Evolutionary conservation across 1,139 yeast genomes (phyloP).

Genomic region (Spathaspora sp.): DNA sequence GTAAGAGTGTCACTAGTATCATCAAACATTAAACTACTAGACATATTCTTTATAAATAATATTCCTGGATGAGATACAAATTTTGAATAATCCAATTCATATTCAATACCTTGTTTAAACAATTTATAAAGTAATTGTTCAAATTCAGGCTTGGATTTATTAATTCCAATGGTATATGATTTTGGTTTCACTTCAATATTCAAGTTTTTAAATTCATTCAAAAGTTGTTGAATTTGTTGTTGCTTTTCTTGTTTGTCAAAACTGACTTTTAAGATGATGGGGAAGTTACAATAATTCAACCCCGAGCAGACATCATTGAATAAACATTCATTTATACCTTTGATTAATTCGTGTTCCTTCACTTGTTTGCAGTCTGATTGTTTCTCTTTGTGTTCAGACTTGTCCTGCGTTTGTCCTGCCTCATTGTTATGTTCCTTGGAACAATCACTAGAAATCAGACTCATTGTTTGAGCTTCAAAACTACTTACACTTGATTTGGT

Average conservation of each 20-base stretch:
- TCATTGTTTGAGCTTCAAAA: slow-evolving; percentile 8
- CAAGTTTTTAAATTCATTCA: slow-evolving; percentile 4
- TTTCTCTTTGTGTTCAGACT: background rate
- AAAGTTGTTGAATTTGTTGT: slow-evolving; percentile 3
- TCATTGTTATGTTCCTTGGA: slow-evolving; percentile 5
- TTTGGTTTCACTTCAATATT: slow-evolving; percentile 5
- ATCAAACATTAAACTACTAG: slow-evolving; percentile 14
- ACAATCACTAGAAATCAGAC: slow-evolving; percentile 10
- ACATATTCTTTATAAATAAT: slow-evolving; percentile 53
- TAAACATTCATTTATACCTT: slow-evolving; percentile 10
- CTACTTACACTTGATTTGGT: slow-evolving; percentile 9
- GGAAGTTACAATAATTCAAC: slow-evolving; percentile 12
- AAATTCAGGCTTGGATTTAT: slow-evolving; percentile 10
- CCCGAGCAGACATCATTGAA: slow-evolving; percentile 9
- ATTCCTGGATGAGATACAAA: slow-evolving; percentile 67
- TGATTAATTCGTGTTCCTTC: slow-evolving; percentile 6
- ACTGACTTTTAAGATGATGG: slow-evolving; percentile 11
- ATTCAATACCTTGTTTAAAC: slow-evolving; percentile 8
- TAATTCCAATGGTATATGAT: slow-evolving; percentile 9
- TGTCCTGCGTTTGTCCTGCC: background rate
- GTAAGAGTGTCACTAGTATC: slow-evolving; percentile 10
- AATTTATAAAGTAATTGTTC: slow-evolving; percentile 13
- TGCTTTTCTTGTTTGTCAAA: background rate
- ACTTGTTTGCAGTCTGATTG: background rate
- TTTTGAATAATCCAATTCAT: slow-evolving; percentile 30